Conservation (phyloP, 345 rosid species). For the Sapria himalayana region DNA sequence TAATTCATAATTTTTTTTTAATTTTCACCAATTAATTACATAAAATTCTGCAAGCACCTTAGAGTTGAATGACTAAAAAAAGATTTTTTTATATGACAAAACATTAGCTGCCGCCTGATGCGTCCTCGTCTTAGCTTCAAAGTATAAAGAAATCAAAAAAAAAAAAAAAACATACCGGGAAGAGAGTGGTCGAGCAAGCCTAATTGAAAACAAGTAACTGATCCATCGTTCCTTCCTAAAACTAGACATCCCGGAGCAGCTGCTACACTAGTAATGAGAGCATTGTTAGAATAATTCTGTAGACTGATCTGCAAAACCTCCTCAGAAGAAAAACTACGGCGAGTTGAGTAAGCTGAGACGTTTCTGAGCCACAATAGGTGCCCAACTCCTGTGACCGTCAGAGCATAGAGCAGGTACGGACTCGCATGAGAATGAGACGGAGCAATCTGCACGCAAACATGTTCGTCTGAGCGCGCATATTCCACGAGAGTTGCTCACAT, state of each 20-base stretch:
- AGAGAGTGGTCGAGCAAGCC: constrained; percentile 20
- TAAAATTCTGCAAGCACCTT: no score
- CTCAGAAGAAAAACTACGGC: constrained; percentile 23
- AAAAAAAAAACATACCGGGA: constrained; percentile 26
- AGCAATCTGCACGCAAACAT: constrained; percentile 15
- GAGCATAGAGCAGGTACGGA: constrained; percentile 27
- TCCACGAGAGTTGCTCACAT: no score
- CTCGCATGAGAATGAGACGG: constrained; percentile 9
- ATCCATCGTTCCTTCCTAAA: constrained; percentile 51
- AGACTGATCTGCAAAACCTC: constrained; percentile 24
- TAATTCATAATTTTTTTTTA: no score
- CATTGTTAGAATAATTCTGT: constrained; percentile 16
- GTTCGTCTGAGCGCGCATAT: background rate
- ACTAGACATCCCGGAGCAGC: constrained; percentile 39
- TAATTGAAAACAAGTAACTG: constrained; percentile 37
- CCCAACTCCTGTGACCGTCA: constrained; percentile 49
- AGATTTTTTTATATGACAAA: no score
- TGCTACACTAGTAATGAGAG: constrained; percentile 28
- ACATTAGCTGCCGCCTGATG: no score
- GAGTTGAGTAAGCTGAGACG: constrained; percentile 20
- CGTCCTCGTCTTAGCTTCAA: no score
- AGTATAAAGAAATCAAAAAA: background rate
- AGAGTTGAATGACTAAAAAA: no score
- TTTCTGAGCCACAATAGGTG: constrained; percentile 31
- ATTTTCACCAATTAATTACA: no score